A percentile compares a stretch with the other conserved stretches of the same genome.
phyloP scores from a whole-genome alignment of 129 eudicot genomes.

The Chrysanthemum seticuspe region DNA sequence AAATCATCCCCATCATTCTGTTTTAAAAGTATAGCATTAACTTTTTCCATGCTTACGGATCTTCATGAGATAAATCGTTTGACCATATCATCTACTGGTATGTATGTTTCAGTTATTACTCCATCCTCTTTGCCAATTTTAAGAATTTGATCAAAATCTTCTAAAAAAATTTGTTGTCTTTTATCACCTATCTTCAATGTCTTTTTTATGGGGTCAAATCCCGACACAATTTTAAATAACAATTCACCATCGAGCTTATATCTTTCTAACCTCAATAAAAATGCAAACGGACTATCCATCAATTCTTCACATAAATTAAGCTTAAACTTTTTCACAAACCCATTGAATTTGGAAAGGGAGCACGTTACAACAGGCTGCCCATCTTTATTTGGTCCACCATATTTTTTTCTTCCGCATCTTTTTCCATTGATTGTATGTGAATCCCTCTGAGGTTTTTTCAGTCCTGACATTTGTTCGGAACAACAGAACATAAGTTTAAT shows the following conservation, averaged over 20 bases:
- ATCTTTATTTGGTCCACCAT: too few species aligned
- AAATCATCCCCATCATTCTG: slow-evolving; percentile 15
- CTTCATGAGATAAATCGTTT: too few species aligned
- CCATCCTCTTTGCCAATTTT: background rate
- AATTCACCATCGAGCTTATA: background rate
- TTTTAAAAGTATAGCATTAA: background rate
- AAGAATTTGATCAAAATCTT: slow-evolving; percentile 10
- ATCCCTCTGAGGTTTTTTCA: too few species aligned
- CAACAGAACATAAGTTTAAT: too few species aligned
- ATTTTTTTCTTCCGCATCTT: too few species aligned
- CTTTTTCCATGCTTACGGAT: background rate
- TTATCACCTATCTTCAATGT: background rate
- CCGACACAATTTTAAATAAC: background rate
- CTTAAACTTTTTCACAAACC: background rate
- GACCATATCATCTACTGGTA: background rate
- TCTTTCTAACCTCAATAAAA: background rate
- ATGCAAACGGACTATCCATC: slow-evolving; percentile 4
- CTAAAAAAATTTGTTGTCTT: background rate
- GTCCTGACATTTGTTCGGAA: too few species aligned
- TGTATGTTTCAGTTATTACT: background rate
- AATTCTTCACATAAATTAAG: background rate
- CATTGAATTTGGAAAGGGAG: slow-evolving; percentile 1
- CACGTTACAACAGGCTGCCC: background rate
- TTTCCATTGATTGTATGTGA: too few species aligned
- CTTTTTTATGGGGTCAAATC: background rate